Percentiles rank a stretch among this genome's conserved stretches.
Conservation (phyloP, 441 rosid genomes). For the Euphorbia schlechtendalii region DNA sequence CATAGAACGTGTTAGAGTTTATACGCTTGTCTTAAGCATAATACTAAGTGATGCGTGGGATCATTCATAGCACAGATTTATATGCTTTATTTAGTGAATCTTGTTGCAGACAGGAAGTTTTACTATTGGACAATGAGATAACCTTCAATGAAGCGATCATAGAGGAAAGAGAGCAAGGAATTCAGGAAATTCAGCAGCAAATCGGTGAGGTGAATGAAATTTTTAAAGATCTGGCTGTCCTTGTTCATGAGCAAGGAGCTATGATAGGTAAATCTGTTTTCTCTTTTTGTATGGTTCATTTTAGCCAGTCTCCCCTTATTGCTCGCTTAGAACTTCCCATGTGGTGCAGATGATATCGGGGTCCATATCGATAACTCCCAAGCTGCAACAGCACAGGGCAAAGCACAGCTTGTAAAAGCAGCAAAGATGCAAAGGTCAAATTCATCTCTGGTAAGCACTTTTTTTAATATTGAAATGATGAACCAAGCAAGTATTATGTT, state of each 20-base stretch:
- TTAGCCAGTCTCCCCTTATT: background rate
- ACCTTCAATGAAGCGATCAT: slow-evolving; percentile 81
- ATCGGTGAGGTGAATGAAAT: slow-evolving; percentile 93
- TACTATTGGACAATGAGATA: slow-evolving; percentile 81
- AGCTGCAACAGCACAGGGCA: slow-evolving; percentile 55
- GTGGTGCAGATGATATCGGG: slow-evolving; percentile 61
- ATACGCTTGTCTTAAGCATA: background rate
- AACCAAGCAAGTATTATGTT: background rate
- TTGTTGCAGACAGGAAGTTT: slow-evolving; percentile 69
- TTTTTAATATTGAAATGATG: background rate
- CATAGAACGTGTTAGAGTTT: background rate
- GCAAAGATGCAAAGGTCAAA: slow-evolving; percentile 67
- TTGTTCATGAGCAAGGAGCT: slow-evolving; percentile 87
- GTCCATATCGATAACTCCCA: slow-evolving; percentile 52
- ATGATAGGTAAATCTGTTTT: slow-evolving; percentile 51
- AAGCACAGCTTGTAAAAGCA: slow-evolving; percentile 56
- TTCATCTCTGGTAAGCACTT: slow-evolving; percentile 70
- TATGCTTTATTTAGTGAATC: background rate
- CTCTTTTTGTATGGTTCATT: slow-evolving; percentile 3
- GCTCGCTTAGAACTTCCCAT: background rate
- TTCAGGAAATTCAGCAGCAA: slow-evolving; percentile 81
- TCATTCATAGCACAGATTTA: background rate
- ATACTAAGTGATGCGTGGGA: background rate
- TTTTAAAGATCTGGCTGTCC: slow-evolving; percentile 83
- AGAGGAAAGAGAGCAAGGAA: slow-evolving; percentile 91